Percentiles rank a stretch among this genome's conserved stretches.
phyloP scores from a whole-genome alignment of 805 yeast species.

The Metschnikowia koreensis region DNA sequence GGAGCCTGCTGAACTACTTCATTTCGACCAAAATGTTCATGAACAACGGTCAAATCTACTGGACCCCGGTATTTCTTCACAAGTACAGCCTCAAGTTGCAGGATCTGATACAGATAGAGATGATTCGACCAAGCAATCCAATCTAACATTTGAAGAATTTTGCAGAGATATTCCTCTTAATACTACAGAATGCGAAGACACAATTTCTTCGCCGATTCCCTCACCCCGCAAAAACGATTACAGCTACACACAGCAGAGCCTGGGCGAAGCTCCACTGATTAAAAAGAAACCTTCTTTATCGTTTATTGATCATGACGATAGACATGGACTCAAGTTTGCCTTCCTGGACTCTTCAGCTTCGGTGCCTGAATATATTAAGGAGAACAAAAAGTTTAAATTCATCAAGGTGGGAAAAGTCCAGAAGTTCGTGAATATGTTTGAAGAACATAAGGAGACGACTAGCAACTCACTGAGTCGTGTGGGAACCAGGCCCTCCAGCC shows the following conservation, averaged over 20 bases:
- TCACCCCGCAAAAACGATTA: constrained; percentile 1
- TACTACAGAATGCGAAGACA: background rate
- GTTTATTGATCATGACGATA: constrained; percentile 28
- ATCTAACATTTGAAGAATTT: constrained; percentile 5
- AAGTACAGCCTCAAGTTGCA: no score
- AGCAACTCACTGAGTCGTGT: constrained; percentile 15
- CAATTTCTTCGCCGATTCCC: background rate
- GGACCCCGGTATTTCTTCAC: no score
- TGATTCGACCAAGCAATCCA: background rate
- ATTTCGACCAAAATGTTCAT: background rate
- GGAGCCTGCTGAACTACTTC: background rate
- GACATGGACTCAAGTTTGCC: constrained; percentile 31
- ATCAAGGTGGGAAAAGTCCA: constrained; percentile 48
- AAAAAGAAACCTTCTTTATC: constrained; percentile 20
- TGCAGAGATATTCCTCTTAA: background rate
- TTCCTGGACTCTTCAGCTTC: constrained; percentile 25
- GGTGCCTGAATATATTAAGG: constrained; percentile 36
- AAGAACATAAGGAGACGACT: constrained; percentile 27
- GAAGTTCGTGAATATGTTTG: constrained; percentile 43
- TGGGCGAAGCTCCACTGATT: constrained; percentile 1
- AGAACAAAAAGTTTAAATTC: constrained; percentile 42
- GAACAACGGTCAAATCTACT: background rate
- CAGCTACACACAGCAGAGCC: background rate
- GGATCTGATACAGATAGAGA: background rate
- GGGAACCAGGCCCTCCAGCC: constrained; percentile 18